Conservation (phyloP, 129 eudicot species). For the Helichrysum umbraculigerum region DNA sequence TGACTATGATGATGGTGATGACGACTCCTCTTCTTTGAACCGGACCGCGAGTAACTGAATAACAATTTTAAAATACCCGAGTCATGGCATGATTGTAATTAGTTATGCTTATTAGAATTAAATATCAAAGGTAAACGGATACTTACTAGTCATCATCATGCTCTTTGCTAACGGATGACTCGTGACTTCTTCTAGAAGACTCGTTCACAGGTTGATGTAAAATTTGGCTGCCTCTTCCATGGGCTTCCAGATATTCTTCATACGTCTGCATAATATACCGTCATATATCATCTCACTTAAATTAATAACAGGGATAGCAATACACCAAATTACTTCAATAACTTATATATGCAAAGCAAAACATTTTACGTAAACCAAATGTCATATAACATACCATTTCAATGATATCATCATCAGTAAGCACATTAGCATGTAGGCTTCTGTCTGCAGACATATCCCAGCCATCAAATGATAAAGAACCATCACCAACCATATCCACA, state of each 20-base stretch:
- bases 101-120: not conserved
- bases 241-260: constrained; percentile 95
- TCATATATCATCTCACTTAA: not conserved
- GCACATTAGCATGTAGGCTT: constrained; percentile 44
- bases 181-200: constrained; percentile 45
- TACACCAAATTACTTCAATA: not conserved
- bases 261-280: constrained; percentile 63
- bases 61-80: not conserved
- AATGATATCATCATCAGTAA: constrained; percentile 89
- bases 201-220: constrained; percentile 46
- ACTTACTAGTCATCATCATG: constrained; percentile 64
- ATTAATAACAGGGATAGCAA: not conserved
- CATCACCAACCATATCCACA: constrained; percentile 39
- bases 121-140: not conserved
- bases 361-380: not conserved
- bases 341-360: too few species aligned
- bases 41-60: constrained; percentile 48
- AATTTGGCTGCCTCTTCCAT: constrained; percentile 45
- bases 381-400: constrained; percentile 57
- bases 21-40: constrained; percentile 54
- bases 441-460: constrained; percentile 64
- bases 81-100: not conserved
- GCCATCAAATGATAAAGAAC: constrained; percentile 39
- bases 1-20: constrained; percentile 34
- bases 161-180: constrained; percentile 49